Percentiles rank a stretch among this genome's conserved stretches.
These are phyloP conservation scores for Gossypium rotundifolium DNA, from an alignment of 345 rosid species.

Conservation along the genomic window DNA sequence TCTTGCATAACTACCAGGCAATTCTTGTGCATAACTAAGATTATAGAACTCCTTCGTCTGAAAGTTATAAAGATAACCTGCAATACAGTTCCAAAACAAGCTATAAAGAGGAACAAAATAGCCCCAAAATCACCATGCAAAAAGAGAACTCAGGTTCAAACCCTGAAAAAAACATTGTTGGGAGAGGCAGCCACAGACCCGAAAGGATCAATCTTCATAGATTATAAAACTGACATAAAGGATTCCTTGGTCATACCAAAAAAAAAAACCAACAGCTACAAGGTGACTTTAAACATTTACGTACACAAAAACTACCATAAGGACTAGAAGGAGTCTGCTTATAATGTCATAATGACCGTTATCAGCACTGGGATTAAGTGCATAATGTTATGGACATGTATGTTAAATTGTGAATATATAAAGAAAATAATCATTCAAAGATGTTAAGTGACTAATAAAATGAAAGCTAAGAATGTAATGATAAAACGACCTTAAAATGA, in stretches of 20 bases:
- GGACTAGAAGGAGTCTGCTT: not conserved
- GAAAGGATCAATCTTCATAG: too few species aligned
- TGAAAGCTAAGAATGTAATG: not conserved
- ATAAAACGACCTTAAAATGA: not conserved
- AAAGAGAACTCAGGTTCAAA: not conserved
- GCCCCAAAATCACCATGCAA: not conserved
- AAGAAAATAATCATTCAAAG: not conserved
- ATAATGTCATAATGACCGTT: not conserved
- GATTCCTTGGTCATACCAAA: too few species aligned
- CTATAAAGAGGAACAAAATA: not conserved
- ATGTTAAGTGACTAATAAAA: conserved; percentile 1
- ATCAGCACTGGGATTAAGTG: not conserved
- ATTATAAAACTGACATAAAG: too few species aligned
- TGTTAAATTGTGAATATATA: not conserved
- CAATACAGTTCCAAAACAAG: conserved; percentile 18
- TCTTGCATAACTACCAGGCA: conserved; percentile 70
- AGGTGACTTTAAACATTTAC: not conserved
- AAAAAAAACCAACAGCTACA: not conserved
- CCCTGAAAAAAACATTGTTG: too few species aligned
- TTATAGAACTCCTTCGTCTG: conserved; percentile 91
- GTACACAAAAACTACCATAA: not conserved
- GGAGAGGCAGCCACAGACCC: too few species aligned
- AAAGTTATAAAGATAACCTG: conserved; percentile 83
- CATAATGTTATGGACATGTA: not conserved
- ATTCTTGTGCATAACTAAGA: conserved; percentile 86